These are phyloP conservation scores for Elongisporangium senticosum DNA, from an alignment of 352 stramenopile genomes.

Conservation along the genomic window DNA sequence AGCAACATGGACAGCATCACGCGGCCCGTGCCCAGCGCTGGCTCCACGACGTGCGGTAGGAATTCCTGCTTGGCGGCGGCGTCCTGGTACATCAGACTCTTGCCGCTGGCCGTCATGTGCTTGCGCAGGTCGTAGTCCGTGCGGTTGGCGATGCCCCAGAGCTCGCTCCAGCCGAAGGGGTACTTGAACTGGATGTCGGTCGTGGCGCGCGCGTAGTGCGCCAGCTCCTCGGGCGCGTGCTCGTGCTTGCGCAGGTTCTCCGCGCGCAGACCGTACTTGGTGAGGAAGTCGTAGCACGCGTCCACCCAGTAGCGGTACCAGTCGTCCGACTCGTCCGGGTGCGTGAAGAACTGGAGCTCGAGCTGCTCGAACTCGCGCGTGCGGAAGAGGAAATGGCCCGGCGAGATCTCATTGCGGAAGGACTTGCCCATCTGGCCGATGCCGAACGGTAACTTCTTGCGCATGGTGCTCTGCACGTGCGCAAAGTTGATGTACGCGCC, in stretches of 20 bases:
- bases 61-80: slow-evolving; percentile 78
- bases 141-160: slow-evolving; percentile 95
- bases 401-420: slow-evolving; percentile 98
- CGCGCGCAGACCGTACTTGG: slow-evolving; percentile 84
- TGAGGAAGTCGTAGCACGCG: slow-evolving; percentile 86
- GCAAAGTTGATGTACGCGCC: slow-evolving; percentile 98
- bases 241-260: slow-evolving; percentile 91
- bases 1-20: slow-evolving; percentile 93
- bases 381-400: slow-evolving; percentile 96
- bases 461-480: slow-evolving; percentile 89
- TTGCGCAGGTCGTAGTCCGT: slow-evolving; percentile 96
- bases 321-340: slow-evolving; percentile 64
- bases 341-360: slow-evolving; percentile 88
- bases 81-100: slow-evolving; percentile 80
- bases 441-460: slow-evolving; percentile 93
- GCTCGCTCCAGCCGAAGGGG: slow-evolving; percentile 95
- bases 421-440: slow-evolving; percentile 97
- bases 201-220: slow-evolving; percentile 95
- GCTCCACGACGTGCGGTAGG: slow-evolving; percentile 95
- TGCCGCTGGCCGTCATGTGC: slow-evolving; percentile 91
- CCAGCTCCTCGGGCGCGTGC: slow-evolving; percentile 90
- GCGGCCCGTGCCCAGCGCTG: slow-evolving; percentile 85
- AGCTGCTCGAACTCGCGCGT: slow-evolving; percentile 98
- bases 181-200: slow-evolving; percentile 98
- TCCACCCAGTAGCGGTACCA: slow-evolving; percentile 92